A percentile compares a stretch with the other conserved stretches of the same genome.
phyloP scores from a whole-genome alignment of 23 red algal species.

The Gracilariopsis chorda region DNA sequence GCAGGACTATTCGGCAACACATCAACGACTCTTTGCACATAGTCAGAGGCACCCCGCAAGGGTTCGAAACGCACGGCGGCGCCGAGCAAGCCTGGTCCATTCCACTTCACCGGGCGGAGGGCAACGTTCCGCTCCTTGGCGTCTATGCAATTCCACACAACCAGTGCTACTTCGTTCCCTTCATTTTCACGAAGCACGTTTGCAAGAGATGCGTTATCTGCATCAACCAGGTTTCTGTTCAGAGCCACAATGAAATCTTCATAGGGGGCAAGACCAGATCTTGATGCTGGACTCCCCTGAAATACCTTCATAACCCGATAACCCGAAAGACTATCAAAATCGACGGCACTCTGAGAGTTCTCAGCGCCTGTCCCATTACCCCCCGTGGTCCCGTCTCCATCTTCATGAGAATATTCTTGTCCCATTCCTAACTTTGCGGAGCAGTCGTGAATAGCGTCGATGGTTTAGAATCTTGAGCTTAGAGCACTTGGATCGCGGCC shows the following conservation, averaged over 20 bases:
- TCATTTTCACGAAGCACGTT: constrained; percentile 49
- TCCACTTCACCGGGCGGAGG: constrained; percentile 49
- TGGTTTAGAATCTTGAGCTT: too few species aligned
- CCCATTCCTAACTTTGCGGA: too few species aligned
- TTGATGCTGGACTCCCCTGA: constrained; percentile 54
- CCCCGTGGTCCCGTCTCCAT: not conserved
- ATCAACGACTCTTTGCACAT: constrained; percentile 76
- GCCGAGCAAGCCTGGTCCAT: constrained; percentile 67
- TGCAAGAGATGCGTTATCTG: constrained; percentile 50
- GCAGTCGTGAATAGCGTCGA: too few species aligned
- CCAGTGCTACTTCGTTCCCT: constrained; percentile 49
- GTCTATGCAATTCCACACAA: constrained; percentile 78
- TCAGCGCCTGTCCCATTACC: not conserved
- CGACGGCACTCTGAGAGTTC: not conserved
- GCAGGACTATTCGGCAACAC: constrained; percentile 73
- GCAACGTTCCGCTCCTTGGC: constrained; percentile 26
- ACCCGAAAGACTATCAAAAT: constrained; percentile 22
- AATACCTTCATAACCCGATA: constrained; percentile 81
- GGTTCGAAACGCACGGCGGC: constrained; percentile 76
- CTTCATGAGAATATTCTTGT: constrained; percentile 7
- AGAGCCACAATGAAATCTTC: constrained; percentile 89
- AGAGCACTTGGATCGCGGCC: too few species aligned
- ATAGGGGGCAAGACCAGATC: constrained; percentile 69
- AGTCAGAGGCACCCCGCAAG: constrained; percentile 43
- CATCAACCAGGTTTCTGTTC: constrained; percentile 57